Percentiles rank a stretch among this genome's conserved stretches.
Conservation (phyloP, 495 filamentous ascomycete genomes). For the Hypomontagnella monticulosa region DNA sequence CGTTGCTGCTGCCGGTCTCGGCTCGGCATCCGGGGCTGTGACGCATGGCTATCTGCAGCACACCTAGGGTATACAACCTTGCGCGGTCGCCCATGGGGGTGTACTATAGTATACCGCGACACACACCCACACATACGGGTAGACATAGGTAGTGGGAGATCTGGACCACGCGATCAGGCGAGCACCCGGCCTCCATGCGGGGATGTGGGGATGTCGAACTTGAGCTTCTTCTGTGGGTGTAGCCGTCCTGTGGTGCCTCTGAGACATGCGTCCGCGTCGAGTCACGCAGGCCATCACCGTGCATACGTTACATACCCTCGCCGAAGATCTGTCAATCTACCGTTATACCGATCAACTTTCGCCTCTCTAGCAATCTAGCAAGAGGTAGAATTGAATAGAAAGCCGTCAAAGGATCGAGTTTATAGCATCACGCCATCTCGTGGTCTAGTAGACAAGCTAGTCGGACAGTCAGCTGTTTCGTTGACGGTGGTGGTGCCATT, state of each 20-base stretch:
- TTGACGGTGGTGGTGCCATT: neutral
- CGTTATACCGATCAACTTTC: neutral
- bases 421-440: conserved; percentile 2
- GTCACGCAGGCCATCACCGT: conserved; percentile 32
- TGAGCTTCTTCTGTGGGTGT: neutral
- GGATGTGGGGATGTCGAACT: conserved; percentile 32
- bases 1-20: conserved; percentile 23
- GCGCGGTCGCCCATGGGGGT: conserved; percentile 6
- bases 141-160: conserved; percentile 12
- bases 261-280: conserved; percentile 34
- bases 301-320: conserved; percentile 23
- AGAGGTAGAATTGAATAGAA: conserved; percentile 15
- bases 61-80: conserved; percentile 35
- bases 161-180: conserved; percentile 34
- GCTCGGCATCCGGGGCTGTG: conserved; percentile 39
- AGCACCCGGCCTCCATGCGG: conserved; percentile 29
- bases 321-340: conserved; percentile 37
- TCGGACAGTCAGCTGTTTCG: neutral
- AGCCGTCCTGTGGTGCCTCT: conserved; percentile 1
- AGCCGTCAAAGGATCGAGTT: conserved; percentile 2
- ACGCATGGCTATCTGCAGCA: conserved; percentile 38
- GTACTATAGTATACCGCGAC: too few species aligned
- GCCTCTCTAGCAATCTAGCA: neutral
- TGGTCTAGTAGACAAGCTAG: neutral
- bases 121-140: conserved; percentile 17